Conservation (phyloP, 83 land plant species). For the Diphasiastrum complanatum region DNA sequence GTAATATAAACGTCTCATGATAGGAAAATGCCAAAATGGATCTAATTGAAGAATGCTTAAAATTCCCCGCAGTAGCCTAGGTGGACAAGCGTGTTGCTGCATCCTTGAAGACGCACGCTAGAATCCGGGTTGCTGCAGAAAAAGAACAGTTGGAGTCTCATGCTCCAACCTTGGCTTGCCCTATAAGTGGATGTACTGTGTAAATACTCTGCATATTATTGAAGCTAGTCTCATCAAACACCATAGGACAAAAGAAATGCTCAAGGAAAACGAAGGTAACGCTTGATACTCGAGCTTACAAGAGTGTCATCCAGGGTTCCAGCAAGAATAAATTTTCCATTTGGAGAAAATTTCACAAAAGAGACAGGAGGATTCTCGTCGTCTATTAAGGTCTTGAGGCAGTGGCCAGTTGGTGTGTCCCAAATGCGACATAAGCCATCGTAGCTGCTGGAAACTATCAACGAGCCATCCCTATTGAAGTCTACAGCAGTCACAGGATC, state of each 20-base stretch:
- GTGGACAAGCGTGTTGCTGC: too few relatives aligned
- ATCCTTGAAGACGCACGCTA: too few relatives aligned
- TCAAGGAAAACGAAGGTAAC: background rate
- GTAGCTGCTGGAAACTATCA: constrained; percentile 81
- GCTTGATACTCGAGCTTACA: constrained; percentile 39
- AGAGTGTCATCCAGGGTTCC: constrained; percentile 76
- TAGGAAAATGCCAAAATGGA: too few relatives aligned
- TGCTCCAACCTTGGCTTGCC: too few relatives aligned
- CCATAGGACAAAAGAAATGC: constrained; percentile 7
- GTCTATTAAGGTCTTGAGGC: constrained; percentile 77
- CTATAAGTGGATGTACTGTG: too few relatives aligned
- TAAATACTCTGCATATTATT: background rate
- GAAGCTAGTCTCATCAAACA: constrained; percentile 4
- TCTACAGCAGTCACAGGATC: constrained; percentile 85
- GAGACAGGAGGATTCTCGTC: constrained; percentile 92
- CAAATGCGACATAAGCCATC: constrained; percentile 89
- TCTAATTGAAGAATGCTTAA: too few relatives aligned
- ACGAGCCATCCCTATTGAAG: constrained; percentile 62
- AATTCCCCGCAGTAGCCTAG: too few relatives aligned
- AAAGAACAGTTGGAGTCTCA: too few relatives aligned
- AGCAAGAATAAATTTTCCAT: constrained; percentile 81
- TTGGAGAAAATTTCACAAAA: constrained; percentile 87
- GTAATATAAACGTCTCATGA: background rate
- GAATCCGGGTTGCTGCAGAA: too few relatives aligned
- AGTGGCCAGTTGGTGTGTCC: constrained; percentile 82